Evolutionary conservation across 106 monocot genomes (phyloP).

Genomic region (Agapanthus africanus): DNA sequence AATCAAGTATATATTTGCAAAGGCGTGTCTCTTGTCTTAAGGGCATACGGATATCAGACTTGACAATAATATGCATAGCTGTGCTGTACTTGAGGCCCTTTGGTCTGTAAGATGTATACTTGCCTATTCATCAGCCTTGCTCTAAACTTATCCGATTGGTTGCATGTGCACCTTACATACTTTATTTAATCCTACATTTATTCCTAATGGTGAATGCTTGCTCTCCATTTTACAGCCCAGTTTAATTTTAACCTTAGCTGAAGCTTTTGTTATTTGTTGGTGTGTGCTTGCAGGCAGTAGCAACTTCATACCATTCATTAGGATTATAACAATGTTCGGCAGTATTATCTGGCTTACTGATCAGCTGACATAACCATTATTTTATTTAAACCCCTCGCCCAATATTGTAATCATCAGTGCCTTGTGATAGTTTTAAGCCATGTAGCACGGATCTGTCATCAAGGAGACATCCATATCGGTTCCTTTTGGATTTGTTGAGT

Average conservation of each 20-base stretch:
- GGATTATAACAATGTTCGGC: not conserved
- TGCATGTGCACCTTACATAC: not conserved
- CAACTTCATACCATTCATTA: not conserved
- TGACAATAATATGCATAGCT: too few species aligned
- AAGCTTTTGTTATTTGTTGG: not conserved
- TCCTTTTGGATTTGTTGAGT: too few species aligned
- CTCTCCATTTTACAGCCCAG: not conserved
- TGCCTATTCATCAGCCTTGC: not conserved
- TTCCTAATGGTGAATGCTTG: not conserved
- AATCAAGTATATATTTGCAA: not conserved
- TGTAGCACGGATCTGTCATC: too few species aligned
- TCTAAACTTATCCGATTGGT: not conserved
- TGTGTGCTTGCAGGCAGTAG: not conserved
- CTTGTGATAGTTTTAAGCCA: too few species aligned
- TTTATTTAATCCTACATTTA: not conserved
- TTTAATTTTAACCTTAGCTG: not conserved
- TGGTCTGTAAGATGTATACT: not conserved
- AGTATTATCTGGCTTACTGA: too few species aligned
- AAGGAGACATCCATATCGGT: too few species aligned
- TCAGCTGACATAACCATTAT: too few species aligned
- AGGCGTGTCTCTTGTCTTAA: not conserved
- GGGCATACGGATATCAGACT: too few species aligned
- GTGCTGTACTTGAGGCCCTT: not conserved
- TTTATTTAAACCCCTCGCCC: too few species aligned
- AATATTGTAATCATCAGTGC: too few species aligned